These are phyloP conservation scores for Biscutella laevigata DNA, from an alignment of 441 rosid genomes.

Conservation along the genomic window DNA sequence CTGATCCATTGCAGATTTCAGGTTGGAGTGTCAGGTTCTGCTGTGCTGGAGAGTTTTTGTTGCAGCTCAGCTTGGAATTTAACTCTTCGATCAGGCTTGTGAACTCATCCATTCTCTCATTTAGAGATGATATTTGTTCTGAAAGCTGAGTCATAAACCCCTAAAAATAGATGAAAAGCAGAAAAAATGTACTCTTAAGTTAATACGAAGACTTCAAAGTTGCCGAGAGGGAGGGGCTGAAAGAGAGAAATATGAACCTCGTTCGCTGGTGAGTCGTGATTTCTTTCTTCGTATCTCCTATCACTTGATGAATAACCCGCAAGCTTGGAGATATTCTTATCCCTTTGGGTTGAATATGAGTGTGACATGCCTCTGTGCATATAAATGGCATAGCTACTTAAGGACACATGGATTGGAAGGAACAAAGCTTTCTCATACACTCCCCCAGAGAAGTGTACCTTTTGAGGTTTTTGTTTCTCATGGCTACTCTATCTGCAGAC, in stretches of 20 bases:
- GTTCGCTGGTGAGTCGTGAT: conserved; percentile 39
- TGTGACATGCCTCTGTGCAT: conserved; percentile 67
- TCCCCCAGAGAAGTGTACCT: conserved; percentile 38
- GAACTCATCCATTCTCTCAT: conserved; percentile 93
- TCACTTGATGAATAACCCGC: conserved; percentile 34
- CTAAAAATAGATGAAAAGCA: conserved; percentile 25
- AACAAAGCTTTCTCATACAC: conserved; percentile 24
- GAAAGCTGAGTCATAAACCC: conserved; percentile 71
- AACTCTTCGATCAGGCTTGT: conserved; percentile 66
- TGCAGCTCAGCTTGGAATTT: conserved; percentile 49
- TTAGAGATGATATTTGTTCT: conserved; percentile 73
- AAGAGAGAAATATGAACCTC: conserved; percentile 34
- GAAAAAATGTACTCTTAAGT: neutral
- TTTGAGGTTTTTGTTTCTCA: conserved; percentile 62
- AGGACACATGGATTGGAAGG: conserved; percentile 23
- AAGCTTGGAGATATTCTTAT: conserved; percentile 48
- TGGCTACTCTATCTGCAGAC: conserved; percentile 60
- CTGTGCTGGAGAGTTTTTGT: conserved; percentile 50
- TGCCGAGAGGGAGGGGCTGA: neutral
- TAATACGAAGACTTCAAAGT: neutral
- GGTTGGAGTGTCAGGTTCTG: conserved; percentile 54
- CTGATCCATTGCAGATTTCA: conserved; percentile 76
- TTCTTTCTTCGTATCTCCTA: conserved; percentile 49
- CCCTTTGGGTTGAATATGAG: conserved; percentile 70
- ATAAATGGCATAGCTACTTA: conserved; percentile 20